Base-by-base conservation (phyloP, 2,329 filamentous ascomycete species). In the Tolypocladium sp. region DNA sequence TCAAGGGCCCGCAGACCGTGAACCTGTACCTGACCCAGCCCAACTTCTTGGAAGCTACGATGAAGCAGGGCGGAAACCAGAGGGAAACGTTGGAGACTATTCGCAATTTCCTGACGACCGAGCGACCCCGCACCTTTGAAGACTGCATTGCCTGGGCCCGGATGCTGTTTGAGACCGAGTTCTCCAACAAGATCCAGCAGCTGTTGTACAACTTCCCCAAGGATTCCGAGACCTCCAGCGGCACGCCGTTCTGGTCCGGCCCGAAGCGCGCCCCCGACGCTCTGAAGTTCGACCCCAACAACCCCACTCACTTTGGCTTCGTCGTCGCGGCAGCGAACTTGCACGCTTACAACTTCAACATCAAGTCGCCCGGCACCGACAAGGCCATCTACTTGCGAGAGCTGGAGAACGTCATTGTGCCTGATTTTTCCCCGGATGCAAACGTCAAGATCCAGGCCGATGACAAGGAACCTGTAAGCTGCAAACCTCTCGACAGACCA, bases 61-160 rank as follows among this genome's bases (percentile, higher is more conserved):
- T 97, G 66, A 96, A 96, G 79, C 91, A 97, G 73, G 90, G 91
- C 55, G 94, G 93, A 13, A 96, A 93, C 70, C 92, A 97, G 76
- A 96, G 96, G 79, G 88, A 92, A 64, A 96, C 92, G 1, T 73
- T 99, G 46, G 92, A 97, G 77, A 93, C 86, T 58, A 86, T 99
- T 59, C 88, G 90, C 15, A 92, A 96, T 69, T 97, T 88, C 72
- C 81, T 99, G 57, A 92, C 96, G 44, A 91, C 90, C 0, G 91
- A 97, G 67, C 94, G 96, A 73, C 93, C 94, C 4, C 79, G 92
- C 60, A 92, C 85, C 33, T 97, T 96, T 68, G 93, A 97, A 70
- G 93, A 99, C 75, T 99, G 94, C 71, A 92, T 99, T 68, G 87
- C 91, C 65, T 99, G 94, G 94, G 94, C 91, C 30, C 90, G 94